A percentile compares a stretch with the other conserved stretches of the same genome.
phyloP scores from a whole-genome alignment of 139 green algal genomes.

The Closterium sp. region DNA sequence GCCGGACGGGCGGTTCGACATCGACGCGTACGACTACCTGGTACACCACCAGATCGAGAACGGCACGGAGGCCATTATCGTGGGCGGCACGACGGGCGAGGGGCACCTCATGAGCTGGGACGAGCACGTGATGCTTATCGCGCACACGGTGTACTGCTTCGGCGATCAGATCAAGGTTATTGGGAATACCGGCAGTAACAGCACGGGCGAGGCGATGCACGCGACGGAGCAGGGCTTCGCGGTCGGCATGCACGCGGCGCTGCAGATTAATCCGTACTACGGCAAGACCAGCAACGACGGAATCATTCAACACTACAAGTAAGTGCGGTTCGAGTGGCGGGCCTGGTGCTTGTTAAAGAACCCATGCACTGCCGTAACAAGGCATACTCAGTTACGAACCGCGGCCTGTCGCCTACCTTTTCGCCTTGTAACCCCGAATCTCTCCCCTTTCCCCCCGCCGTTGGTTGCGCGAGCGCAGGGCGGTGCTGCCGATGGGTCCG shows the following conservation, averaged over 20 bases:
- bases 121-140: conserved; percentile 99
- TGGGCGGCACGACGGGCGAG: conserved; percentile 94
- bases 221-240: conserved; percentile 92
- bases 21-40: conserved; percentile 80
- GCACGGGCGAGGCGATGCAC: conserved; percentile 90
- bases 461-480: conserved; percentile 2
- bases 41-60: conserved; percentile 30
- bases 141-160: conserved; percentile 85
- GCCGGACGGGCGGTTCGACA: conserved; percentile 86
- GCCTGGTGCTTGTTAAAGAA: background rate
- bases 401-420: background rate
- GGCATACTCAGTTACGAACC: too few relatives aligned
- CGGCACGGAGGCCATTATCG: conserved; percentile 78
- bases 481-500: conserved; percentile 80
- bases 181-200: conserved; percentile 97
- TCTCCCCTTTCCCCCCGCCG: background rate
- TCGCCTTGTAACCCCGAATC: background rate
- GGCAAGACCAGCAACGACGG: conserved; percentile 88
- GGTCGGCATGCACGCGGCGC: conserved; percentile 94
- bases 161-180: conserved; percentile 72
- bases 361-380: too few relatives aligned
- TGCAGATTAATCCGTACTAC: conserved; percentile 95
- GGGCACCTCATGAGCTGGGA: conserved; percentile 93
- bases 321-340: background rate
- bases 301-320: conserved; percentile 76